These are phyloP conservation scores for Colletotrichum liriopes DNA, from an alignment of 2,329 filamentous ascomycete species.

Conservation along the genomic window DNA sequence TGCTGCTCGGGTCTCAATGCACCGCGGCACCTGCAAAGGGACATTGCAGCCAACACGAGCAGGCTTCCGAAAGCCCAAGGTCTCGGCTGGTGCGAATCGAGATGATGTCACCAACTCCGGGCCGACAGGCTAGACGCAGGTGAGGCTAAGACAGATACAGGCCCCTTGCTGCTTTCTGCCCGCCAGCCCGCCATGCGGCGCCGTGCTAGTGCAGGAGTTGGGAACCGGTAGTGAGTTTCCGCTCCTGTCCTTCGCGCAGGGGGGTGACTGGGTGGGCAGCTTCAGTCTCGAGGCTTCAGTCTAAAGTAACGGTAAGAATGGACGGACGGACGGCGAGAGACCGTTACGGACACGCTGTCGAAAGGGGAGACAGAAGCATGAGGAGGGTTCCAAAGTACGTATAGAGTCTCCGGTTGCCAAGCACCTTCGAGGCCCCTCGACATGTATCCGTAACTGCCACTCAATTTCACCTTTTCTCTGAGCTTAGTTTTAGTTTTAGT, in stretches of 20 bases:
- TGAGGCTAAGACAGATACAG: constrained; percentile 32
- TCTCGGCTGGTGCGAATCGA: neutral
- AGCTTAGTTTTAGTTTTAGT: neutral
- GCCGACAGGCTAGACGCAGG: neutral
- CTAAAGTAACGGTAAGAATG: neutral
- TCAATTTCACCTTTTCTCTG: constrained; percentile 15
- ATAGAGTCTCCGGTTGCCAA: neutral
- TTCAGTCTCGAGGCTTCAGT: neutral
- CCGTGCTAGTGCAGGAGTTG: constrained; percentile 12
- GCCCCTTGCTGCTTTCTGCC: constrained; percentile 27
- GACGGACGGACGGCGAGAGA: neutral
- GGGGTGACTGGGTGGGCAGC: neutral
- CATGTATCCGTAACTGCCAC: constrained; percentile 30
- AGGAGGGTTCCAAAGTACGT: neutral
- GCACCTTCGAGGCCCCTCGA: neutral
- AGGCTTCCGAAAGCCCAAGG: neutral
- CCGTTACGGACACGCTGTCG: neutral
- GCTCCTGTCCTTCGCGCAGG: constrained; percentile 3
- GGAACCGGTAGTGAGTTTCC: constrained; percentile 20
- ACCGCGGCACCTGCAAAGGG: constrained; percentile 4
- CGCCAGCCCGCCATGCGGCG: constrained; percentile 12
- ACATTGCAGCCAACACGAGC: constrained; percentile 1
- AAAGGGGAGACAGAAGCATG: neutral
- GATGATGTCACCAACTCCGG: constrained; percentile 34
- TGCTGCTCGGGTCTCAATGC: constrained; percentile 14